These are phyloP conservation scores for Astragalus glycyphyllos DNA, from an alignment of 306 rosid species.

Conservation along the genomic window DNA sequence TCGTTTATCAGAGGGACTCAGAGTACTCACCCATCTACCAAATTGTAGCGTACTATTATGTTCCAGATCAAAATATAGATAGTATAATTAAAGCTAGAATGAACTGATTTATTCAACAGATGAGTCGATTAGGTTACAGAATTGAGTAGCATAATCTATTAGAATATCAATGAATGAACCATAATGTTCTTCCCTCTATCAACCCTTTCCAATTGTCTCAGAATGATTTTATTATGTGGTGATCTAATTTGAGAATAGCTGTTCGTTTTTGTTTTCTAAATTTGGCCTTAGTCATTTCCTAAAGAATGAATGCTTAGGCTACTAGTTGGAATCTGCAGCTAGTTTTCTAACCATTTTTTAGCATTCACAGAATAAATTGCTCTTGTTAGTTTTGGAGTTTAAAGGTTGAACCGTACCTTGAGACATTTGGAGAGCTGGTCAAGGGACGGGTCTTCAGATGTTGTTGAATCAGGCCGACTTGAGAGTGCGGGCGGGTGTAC, in stretches of 20 bases:
- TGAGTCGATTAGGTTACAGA: not conserved
- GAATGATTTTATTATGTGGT: not conserved
- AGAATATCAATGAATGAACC: not conserved
- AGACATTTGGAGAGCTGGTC: too few relatives aligned
- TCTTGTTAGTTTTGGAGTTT: not conserved
- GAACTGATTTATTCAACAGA: too few relatives aligned
- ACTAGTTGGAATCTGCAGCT: not conserved
- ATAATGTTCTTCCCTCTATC: not conserved
- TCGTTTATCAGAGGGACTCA: too few relatives aligned
- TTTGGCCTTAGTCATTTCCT: not conserved
- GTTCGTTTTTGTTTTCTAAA: not conserved
- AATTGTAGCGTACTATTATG: too few relatives aligned
- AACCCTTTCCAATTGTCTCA: not conserved
- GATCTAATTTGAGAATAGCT: not conserved
- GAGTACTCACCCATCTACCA: too few relatives aligned
- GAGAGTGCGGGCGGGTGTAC: too few relatives aligned
- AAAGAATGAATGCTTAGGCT: not conserved
- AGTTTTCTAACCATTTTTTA: not conserved
- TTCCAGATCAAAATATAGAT: too few relatives aligned
- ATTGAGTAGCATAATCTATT: not conserved
- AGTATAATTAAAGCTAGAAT: too few relatives aligned
- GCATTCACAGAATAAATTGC: not conserved
- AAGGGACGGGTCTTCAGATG: too few relatives aligned
- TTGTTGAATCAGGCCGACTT: too few relatives aligned
- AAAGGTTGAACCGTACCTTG: too few relatives aligned